These are phyloP conservation scores for Yarrowia galli DNA, from an alignment of 1,139 yeast genomes.

Conservation along the genomic window DNA sequence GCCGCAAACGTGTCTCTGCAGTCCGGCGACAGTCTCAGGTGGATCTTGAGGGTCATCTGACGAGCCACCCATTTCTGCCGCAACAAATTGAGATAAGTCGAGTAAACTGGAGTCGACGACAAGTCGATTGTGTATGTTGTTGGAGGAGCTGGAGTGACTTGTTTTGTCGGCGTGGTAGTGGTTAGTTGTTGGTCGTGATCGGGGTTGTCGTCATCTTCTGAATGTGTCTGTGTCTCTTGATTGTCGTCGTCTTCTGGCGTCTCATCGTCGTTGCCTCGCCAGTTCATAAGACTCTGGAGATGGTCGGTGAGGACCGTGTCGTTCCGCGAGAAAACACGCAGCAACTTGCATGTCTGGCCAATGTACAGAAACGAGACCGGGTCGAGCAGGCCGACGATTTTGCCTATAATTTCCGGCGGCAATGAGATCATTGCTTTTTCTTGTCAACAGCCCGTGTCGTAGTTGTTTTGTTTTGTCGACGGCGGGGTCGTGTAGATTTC, in stretches of 20 bases:
- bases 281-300: slow-evolving; percentile 31
- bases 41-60: slow-evolving; percentile 16
- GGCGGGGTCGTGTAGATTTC: not conserved
- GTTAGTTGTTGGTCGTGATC: too few species aligned
- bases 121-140: slow-evolving; percentile 37
- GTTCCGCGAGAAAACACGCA: slow-evolving; percentile 37
- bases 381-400: slow-evolving; percentile 40
- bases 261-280: slow-evolving; percentile 36
- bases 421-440: slow-evolving; percentile 30
- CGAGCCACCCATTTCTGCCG: slow-evolving; percentile 33
- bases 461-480: too few species aligned
- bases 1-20: slow-evolving; percentile 13
- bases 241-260: slow-evolving; percentile 3
- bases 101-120: slow-evolving; percentile 29
- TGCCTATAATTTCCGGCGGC: slow-evolving; percentile 40
- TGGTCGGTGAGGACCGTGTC: slow-evolving; percentile 32
- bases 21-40: slow-evolving; percentile 1
- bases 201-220: not conserved
- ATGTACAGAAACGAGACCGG: slow-evolving; percentile 40
- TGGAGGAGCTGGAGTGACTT: slow-evolving; percentile 3
- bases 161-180: not conserved
- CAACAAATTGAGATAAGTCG: slow-evolving; percentile 25
- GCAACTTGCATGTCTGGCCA: slow-evolving; percentile 39
- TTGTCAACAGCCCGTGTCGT: not conserved
- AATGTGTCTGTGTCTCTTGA: not conserved